These are phyloP conservation scores for Vinca minor DNA, from an alignment of 257 asterid species.

Conservation along the genomic window DNA sequence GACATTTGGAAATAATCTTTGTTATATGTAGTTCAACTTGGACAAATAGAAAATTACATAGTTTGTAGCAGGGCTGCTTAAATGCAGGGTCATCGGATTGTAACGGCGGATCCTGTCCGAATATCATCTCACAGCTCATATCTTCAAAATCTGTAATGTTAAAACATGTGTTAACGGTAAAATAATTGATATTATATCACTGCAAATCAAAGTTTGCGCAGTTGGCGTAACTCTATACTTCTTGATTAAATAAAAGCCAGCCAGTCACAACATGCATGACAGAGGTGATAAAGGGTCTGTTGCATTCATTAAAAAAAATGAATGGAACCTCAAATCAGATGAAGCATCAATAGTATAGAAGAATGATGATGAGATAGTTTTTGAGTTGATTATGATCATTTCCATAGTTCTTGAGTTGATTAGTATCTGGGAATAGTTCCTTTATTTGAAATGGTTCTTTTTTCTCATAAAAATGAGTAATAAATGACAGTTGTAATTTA, in stretches of 20 bases:
- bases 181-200: not conserved
- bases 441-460: not conserved
- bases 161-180: not conserved
- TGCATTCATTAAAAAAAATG: not conserved
- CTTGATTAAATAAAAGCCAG: too few species aligned
- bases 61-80: slow-evolving; percentile 67
- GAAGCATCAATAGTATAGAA: not conserved
- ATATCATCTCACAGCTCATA: slow-evolving; percentile 93
- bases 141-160: slow-evolving; percentile 74
- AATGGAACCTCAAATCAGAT: not conserved
- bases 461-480: too few species aligned
- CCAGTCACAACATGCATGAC: slow-evolving; percentile 18
- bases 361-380: slow-evolving; percentile 3
- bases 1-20: slow-evolving; percentile 4
- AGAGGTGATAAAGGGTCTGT: slow-evolving; percentile 2
- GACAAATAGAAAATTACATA: slow-evolving; percentile 31
- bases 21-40: not conserved
- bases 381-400: slow-evolving; percentile 1
- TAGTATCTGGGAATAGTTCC: slow-evolving; percentile 15
- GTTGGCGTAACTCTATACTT: too few species aligned
- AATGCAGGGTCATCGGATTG: slow-evolving; percentile 59
- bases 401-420: not conserved
- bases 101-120: slow-evolving; percentile 72
- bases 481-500: not conserved
- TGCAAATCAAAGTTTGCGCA: too few species aligned